Percentiles rank a stretch among this genome's conserved stretches.
Conservation (phyloP, 306 rosid species). For the Ormosia semicastrata region DNA sequence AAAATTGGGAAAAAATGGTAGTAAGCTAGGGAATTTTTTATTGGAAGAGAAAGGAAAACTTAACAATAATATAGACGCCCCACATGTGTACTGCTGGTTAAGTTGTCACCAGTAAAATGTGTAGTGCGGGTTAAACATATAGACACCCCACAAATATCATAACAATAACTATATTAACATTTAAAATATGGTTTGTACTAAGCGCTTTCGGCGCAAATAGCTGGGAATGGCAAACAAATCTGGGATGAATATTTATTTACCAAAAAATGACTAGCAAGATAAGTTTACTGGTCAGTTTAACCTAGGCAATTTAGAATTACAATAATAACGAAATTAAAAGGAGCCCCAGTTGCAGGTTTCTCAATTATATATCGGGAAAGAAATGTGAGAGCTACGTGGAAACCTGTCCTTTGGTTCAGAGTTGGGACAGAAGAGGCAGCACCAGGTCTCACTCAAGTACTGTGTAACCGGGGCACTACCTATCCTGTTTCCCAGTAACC, state of each 20-base stretch:
- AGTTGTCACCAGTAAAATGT: neutral
- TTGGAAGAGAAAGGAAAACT: neutral
- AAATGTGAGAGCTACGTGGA: neutral
- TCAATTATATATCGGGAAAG: slow-evolving; percentile 25
- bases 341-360: neutral
- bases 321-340: neutral
- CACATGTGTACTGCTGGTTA: neutral
- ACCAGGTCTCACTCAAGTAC: neutral
- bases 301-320: neutral
- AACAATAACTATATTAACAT: neutral
- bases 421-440: slow-evolving; percentile 23
- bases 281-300: neutral
- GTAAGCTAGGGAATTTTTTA: neutral
- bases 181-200: neutral
- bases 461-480: neutral
- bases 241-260: neutral
- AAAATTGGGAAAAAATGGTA: neutral
- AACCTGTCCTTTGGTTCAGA: slow-evolving; percentile 14
- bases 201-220: slow-evolving; percentile 14
- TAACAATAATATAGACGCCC: neutral
- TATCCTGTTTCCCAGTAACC: neutral
- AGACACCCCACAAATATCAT: neutral
- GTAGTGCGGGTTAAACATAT: neutral
- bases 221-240: neutral
- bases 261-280: neutral